Base-by-base conservation (phyloP, 306 rosid genomes). In the Prunus campanulata region DNA sequence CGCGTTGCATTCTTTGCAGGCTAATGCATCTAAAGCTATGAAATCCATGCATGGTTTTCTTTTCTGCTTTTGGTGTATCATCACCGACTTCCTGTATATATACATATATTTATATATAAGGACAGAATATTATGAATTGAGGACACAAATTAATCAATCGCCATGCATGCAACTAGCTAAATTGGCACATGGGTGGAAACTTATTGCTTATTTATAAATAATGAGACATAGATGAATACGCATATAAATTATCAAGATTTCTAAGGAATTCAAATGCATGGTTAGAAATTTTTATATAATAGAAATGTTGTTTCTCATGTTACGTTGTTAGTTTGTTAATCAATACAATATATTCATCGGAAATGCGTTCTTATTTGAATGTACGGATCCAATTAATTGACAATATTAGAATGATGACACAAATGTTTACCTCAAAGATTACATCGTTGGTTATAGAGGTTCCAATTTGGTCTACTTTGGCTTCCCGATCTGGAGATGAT, bases 11-110 rank as follows among this genome's bases (percentile, higher is more conserved):
- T 6, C 29, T 14, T 11, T 20, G 48, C n/a, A 59, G 77, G 11
- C 74, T 69, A 10, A 77, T 61, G 55, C 59, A 77, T 78, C 82
- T 76, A 30, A 57, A 79, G 79, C 82, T 50, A 8, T 46, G 74
- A 48, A 72, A 67, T 68, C 77, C 84, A 44, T 74, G 80, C 86
- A 56, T 80, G 19, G 32, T 46, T 65, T 15, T 64, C 68, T 59
- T 44, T 27, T 72, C 51, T n/a, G 44, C 35, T 15, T 44, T 47
- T 73, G 39, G 9, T 56, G 63, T 32, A 19, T 67, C 47, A 5
- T 74, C 68, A 39, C 16, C 44, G 18, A 55, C 76, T n/a, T 68
- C 74, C 62, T 66, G 70, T 18, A 14, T 52, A 15, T 39, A 35
- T 35, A 35, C 7, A 35, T 35, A 35, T 35, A 6, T 35, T 35